Evolutionary conservation across 2,329 filamentous ascomycete species (phyloP).

Genomic region (Cladosporium sp.): DNA sequence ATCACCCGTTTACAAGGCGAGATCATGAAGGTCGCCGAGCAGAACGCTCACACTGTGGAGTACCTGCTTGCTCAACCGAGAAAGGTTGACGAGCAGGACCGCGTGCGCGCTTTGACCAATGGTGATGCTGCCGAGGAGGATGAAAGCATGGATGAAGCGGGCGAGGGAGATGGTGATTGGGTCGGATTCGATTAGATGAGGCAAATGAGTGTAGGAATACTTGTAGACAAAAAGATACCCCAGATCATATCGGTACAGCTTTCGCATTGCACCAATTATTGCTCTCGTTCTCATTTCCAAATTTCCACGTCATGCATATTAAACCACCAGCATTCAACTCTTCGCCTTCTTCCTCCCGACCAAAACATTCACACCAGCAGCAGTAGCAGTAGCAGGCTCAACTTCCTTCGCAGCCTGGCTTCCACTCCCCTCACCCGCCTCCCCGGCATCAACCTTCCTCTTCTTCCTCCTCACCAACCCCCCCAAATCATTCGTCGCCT

Average conservation of each 20-base stretch:
- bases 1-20: conserved; percentile 80
- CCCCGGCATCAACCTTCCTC: conserved; percentile 40
- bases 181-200: conserved; percentile 35
- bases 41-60: conserved; percentile 86
- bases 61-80: conserved; percentile 62
- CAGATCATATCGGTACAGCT: conserved; percentile 7
- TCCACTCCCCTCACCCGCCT: conserved; percentile 16
- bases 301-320: not conserved
- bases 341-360: conserved; percentile 63
- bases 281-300: not conserved
- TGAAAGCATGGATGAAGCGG: conserved; percentile 37
- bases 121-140: conserved; percentile 24
- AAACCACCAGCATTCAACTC: conserved; percentile 18
- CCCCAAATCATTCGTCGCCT: conserved; percentile 35
- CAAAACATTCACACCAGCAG: conserved; percentile 51
- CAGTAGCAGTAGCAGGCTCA: not conserved
- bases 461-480: conserved; percentile 54
- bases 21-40: conserved; percentile 78
- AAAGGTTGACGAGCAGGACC: conserved; percentile 20
- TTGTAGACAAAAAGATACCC: conserved; percentile 19
- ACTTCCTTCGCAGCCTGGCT: not conserved
- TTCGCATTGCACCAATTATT: not conserved
- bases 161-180: conserved; percentile 38
- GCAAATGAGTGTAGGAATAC: conserved; percentile 1
- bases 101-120: conserved; percentile 15